Percentiles rank a stretch among this genome's conserved stretches.
Evolutionary conservation across 768 basidiomycete genomes (phyloP).

Genomic region (Russula lepida): DNA sequence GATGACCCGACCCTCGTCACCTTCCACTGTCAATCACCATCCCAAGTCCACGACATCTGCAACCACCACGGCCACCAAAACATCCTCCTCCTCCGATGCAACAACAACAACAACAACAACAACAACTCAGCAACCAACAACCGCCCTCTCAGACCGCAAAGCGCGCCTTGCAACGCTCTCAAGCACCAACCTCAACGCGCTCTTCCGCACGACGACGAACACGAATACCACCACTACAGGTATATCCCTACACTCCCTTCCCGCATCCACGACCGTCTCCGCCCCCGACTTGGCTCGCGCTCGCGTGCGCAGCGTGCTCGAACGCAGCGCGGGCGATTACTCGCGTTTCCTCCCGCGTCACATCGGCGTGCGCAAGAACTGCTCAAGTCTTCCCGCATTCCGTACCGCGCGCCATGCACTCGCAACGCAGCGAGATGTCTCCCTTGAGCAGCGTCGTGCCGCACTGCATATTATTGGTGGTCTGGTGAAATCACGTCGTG

Average conservation of each 20-base stretch:
- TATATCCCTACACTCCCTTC: background rate
- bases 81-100: background rate
- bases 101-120: background rate
- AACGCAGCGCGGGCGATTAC: conserved; percentile 43
- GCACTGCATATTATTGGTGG: conserved; percentile 34
- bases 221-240: background rate
- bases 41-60: background rate
- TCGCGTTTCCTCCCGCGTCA: conserved; percentile 33
- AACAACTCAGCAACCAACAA: background rate
- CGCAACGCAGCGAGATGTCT: conserved; percentile 36
- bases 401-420: conserved; percentile 38
- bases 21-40: background rate
- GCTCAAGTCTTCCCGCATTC: conserved; percentile 31
- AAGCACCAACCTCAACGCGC: conserved; percentile 14
- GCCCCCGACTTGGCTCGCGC: conserved; percentile 7
- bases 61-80: background rate
- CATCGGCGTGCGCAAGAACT: conserved; percentile 24
- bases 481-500: background rate
- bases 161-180: background rate
- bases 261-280: background rate
- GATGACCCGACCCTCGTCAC: background rate
- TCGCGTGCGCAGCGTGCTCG: conserved; percentile 28
- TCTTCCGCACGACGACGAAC: conserved; percentile 4
- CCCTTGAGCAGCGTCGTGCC: conserved; percentile 31
- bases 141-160: background rate